These are phyloP conservation scores for Haplosporangium sp. DNA, from an alignment of 371 early-diverging fungal species.

Conservation along the genomic window DNA sequence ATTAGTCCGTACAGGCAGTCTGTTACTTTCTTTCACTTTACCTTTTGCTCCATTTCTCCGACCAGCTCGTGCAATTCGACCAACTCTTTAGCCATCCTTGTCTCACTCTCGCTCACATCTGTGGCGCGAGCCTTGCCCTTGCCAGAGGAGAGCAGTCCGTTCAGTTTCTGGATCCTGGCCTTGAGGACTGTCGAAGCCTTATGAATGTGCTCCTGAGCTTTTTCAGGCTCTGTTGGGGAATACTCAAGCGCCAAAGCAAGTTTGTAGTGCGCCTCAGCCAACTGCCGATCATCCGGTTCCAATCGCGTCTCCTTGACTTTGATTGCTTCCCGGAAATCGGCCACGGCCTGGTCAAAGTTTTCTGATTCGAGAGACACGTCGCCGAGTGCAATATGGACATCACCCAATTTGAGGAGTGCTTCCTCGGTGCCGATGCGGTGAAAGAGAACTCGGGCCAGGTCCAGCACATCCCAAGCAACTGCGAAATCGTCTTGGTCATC, in stretches of 20 bases:
- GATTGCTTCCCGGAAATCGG: slow-evolving; percentile 79
- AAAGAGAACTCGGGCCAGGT: slow-evolving; percentile 86
- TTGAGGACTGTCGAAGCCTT: slow-evolving; percentile 68
- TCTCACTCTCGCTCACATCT: slow-evolving; percentile 48
- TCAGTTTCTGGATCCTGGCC: slow-evolving; percentile 57
- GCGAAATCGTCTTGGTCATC: slow-evolving; percentile 80
- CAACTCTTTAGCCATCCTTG: slow-evolving; percentile 48
- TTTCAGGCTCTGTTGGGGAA: slow-evolving; percentile 56
- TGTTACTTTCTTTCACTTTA: slow-evolving; percentile 5
- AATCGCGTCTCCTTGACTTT: slow-evolving; percentile 72
- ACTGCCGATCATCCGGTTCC: slow-evolving; percentile 74
- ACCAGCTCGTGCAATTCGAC: slow-evolving; percentile 55
- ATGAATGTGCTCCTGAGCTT: slow-evolving; percentile 70
- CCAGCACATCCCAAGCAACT: slow-evolving; percentile 91
- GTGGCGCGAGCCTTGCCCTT: slow-evolving; percentile 58
- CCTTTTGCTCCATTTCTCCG: slow-evolving; percentile 58
- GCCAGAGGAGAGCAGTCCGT: slow-evolving; percentile 39
- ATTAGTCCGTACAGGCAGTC: neutral
- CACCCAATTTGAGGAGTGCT: slow-evolving; percentile 73
- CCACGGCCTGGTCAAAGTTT: slow-evolving; percentile 84
- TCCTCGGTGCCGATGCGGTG: slow-evolving; percentile 69
- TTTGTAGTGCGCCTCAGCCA: slow-evolving; percentile 88
- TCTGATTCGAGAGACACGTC: slow-evolving; percentile 92
- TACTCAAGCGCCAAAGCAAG: slow-evolving; percentile 79
- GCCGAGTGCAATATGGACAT: slow-evolving; percentile 78